phyloP scores from a whole-genome alignment of 2,329 filamentous ascomycete genomes.

The Pestalotiopsis sp. region DNA sequence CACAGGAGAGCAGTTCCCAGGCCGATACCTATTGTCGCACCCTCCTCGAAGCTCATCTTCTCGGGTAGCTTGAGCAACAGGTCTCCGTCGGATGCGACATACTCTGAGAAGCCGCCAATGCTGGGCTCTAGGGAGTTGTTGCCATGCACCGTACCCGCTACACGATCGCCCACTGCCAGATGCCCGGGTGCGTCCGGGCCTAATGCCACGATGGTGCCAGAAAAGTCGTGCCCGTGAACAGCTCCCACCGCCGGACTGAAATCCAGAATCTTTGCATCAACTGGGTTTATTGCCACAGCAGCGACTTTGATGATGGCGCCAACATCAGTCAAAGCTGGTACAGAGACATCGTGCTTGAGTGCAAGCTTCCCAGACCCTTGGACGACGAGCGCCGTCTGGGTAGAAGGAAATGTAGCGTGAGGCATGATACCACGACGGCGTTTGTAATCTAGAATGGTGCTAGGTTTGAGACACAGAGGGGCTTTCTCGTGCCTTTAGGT shows the following conservation, averaged over 20 bases:
- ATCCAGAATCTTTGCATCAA: slow-evolving; percentile 37
- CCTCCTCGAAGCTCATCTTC: slow-evolving; percentile 4
- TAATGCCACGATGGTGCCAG: slow-evolving; percentile 5
- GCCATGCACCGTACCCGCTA: slow-evolving; percentile 10
- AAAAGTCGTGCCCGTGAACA: slow-evolving; percentile 26
- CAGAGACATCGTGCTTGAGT: slow-evolving; percentile 15
- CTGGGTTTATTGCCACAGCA: slow-evolving; percentile 39
- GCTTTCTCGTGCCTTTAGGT: too few relatives aligned
- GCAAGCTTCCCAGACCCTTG: background rate
- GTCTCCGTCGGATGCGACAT: background rate
- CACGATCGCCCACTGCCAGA: slow-evolving; percentile 3
- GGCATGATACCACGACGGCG: too few relatives aligned
- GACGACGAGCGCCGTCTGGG: background rate
- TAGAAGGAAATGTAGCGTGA: too few relatives aligned
- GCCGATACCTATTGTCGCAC: background rate
- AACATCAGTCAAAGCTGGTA: background rate
- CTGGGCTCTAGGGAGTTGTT: slow-evolving; percentile 1
- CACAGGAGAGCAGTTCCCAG: background rate
- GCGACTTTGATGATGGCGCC: slow-evolving; percentile 25
- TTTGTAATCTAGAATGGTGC: too few relatives aligned
- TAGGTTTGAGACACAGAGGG: too few relatives aligned
- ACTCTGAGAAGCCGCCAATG: slow-evolving; percentile 7
- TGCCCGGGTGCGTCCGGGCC: background rate
- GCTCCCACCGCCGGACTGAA: slow-evolving; percentile 29
- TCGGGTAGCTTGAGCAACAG: slow-evolving; percentile 8